Percentiles rank a stretch among this genome's conserved stretches.
phyloP scores from a whole-genome alignment of 306 rosid genomes.

The Castanea crenata region DNA sequence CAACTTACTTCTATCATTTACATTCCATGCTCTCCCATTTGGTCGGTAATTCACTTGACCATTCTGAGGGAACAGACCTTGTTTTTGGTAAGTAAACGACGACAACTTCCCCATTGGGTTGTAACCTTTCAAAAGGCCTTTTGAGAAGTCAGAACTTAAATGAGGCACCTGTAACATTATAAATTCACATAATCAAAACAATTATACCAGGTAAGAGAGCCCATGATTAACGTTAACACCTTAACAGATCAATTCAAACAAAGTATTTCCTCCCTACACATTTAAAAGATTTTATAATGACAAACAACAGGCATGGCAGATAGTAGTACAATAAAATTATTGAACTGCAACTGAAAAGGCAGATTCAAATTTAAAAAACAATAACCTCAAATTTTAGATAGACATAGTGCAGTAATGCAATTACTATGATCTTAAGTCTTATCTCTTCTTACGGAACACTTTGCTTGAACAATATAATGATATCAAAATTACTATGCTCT shows the following conservation, averaged over 20 bases:
- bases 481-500: conserved; percentile 11
- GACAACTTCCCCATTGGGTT: conserved; percentile 39
- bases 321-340: not conserved
- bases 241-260: not conserved
- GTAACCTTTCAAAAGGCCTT: conserved; percentile 36
- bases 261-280: not conserved
- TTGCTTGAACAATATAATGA: conserved; percentile 8
- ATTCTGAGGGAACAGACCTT: conserved; percentile 24
- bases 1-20: conserved; percentile 31
- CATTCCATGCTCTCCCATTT: conserved; percentile 37
- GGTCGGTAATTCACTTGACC: conserved; percentile 26
- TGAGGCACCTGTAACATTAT: conserved; percentile 45
- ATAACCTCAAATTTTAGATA: not conserved
- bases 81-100: conserved; percentile 36
- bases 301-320: not conserved
- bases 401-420: not conserved
- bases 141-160: conserved; percentile 44
- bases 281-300: not conserved
- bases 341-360: not conserved
- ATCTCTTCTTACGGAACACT: conserved; percentile 1
- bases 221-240: not conserved
- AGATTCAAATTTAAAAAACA: not conserved
- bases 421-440: not conserved
- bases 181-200: conserved; percentile 9
- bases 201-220: not conserved